These are phyloP conservation scores for Waitea zeae DNA, from an alignment of 1,284 basidiomycete species.

Conservation along the genomic window DNA sequence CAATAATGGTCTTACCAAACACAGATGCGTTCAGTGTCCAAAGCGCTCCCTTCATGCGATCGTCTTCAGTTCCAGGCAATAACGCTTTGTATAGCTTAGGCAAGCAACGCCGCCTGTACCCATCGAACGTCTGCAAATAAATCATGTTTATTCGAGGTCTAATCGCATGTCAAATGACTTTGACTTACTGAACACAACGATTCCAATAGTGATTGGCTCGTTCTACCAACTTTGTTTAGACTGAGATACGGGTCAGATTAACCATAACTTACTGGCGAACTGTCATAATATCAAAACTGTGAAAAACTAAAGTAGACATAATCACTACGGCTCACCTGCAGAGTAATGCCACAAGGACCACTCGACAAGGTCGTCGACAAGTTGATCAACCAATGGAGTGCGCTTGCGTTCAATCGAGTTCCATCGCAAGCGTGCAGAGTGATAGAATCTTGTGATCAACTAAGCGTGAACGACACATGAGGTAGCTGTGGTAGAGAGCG, in stretches of 20 bases:
- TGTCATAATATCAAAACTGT: too few relatives aligned
- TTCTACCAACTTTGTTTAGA: constrained; percentile 19
- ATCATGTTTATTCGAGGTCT: neutral
- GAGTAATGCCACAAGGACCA: constrained; percentile 81
- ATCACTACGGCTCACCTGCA: constrained; percentile 21
- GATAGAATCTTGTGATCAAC: constrained; percentile 36
- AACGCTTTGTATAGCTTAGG: constrained; percentile 55
- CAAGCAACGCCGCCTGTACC: constrained; percentile 47
- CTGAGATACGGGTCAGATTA: too few relatives aligned
- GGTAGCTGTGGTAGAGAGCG: neutral
- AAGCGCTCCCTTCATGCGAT: constrained; percentile 84
- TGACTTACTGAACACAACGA: constrained; percentile 31
- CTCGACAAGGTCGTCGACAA: constrained; percentile 71
- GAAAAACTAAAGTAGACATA: too few relatives aligned
- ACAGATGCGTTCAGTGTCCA: constrained; percentile 61
- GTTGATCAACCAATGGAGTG: constrained; percentile 50
- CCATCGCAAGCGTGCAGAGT: constrained; percentile 52
- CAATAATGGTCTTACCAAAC: constrained; percentile 32
- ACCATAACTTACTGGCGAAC: too few relatives aligned
- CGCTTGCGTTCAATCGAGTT: constrained; percentile 58
- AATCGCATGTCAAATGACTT: neutral
- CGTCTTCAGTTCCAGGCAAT: constrained; percentile 62
- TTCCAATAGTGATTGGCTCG: constrained; percentile 34
- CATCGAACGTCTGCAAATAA: constrained; percentile 49
- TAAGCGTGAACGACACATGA: too few relatives aligned